Evolutionary conservation across 306 rosid species (phyloP), one percentile per base, ranked within the genome.

Genomic region (Cucurbita maxima): DNA sequence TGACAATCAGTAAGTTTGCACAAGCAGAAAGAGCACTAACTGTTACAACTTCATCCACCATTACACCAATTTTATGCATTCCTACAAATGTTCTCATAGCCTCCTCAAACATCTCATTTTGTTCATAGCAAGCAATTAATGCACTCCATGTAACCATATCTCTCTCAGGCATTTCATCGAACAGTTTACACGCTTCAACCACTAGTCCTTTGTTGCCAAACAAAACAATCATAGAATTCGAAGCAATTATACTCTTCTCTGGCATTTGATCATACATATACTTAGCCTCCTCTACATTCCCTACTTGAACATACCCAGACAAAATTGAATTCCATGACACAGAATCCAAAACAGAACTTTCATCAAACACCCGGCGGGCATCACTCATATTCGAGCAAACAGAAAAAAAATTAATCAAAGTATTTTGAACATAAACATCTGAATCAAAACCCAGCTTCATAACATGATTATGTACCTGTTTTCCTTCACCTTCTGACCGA

Each of bases 71-170:
- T 72, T 48, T 77, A 71, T 51, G 75, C 97, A 89, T 92, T 76
- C 77, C 69, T 70, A 62, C 69, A 71, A 92, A 89, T 88, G 83
- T 72, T 75, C 2, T 81, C 83, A 92, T 76, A 18, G 91, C 90
- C 52, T 85, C 91, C 77, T 77, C 85, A 38, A 51, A 76, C 88
- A 84, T 83, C 57, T 72, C 87, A 82, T 89, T 92, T 70, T 85
- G 88, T 75, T 87, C 90, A 69, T 76, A 85, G 78, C 96, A 89
- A 66, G 96, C 80, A 83, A 92, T 79, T 86, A 92, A 2, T 0
- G 97, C 94, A 58, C 91, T 92, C 97, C 97, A 92, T 0, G 91
- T 83, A 43, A 89, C 84, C 93, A 92, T 92, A 74, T 86, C 97
- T 78, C 79, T 86, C n/a, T 72, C 66, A 10, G 60, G 68, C 47